These are phyloP conservation scores for Solanum clarkiae DNA, from an alignment of 257 asterid genomes.

Conservation along the genomic window DNA sequence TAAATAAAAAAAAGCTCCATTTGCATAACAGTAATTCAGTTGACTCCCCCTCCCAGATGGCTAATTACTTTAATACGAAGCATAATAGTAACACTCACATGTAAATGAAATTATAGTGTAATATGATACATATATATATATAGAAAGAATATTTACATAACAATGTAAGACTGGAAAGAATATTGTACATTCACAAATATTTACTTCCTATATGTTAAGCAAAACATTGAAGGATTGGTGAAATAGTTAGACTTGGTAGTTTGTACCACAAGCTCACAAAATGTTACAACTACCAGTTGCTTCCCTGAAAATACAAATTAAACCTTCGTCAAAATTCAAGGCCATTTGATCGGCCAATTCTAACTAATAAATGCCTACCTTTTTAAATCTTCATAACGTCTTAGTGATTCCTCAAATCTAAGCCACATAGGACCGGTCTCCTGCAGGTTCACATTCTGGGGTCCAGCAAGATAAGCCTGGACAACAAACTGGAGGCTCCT, in stretches of 20 bases:
- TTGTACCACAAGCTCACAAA: constrained; percentile 27
- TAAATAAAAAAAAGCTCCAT: background rate
- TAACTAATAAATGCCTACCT: constrained; percentile 20
- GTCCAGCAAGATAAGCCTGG: constrained; percentile 82
- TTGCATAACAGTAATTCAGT: background rate
- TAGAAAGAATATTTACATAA: background rate
- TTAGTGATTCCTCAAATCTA: constrained; percentile 54
- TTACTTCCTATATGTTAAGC: background rate
- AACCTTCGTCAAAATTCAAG: background rate
- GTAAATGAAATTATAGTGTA: too few species aligned
- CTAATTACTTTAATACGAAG: background rate
- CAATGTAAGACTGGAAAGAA: background rate
- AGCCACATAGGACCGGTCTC: constrained; percentile 52
- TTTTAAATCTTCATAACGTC: constrained; percentile 37
- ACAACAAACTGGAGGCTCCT: constrained; percentile 62
- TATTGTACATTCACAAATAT: background rate
- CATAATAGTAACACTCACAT: background rate
- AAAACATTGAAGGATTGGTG: background rate
- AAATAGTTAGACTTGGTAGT: background rate
- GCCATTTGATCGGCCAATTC: background rate
- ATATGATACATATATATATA: background rate
- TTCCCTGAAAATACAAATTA: constrained; percentile 22
- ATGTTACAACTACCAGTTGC: constrained; percentile 41
- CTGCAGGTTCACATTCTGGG: constrained; percentile 68
- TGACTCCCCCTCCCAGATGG: too few species aligned